Base-by-base conservation (phyloP, 768 basidiomycete genomes). In the Pisolithus albus region DNA sequence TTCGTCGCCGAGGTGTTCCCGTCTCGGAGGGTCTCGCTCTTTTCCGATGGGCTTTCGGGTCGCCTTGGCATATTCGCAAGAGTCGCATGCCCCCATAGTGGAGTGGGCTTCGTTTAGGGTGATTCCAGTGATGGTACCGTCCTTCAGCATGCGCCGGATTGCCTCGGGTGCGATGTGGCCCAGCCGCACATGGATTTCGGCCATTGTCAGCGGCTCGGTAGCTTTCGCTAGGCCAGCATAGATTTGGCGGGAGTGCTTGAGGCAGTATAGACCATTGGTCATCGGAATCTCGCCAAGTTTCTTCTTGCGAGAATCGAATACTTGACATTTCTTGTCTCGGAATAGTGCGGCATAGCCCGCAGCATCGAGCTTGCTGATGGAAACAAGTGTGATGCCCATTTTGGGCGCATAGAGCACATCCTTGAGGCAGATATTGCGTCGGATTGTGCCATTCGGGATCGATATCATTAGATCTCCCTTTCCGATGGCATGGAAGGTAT, bases 381-480 rank as follows among this genome's bases (percentile, higher is more conserved):
- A 65, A 13, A 65, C 32, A 0, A 66, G 54, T 3, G 52, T 62
- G 44, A 56, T 51, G 8, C 50, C 61, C 36, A 60, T 55, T 4
- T 51, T 45, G 2, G 58, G 59, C 5, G 56, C 53, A 18, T 67
- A 56, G 13, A 65, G 48, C 1, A 46, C 11, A 16, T 46, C 32
- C 7, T 23, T 10, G 18, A 46, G 46, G 6, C 8, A 30, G 4
- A 64, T 54, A 3, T 9, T 16, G 1, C 49, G 47, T 3, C 15
- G 37, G 2, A 8, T 32, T 3, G 41, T 55, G 9, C 45, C 60
- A 41, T 68, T 61, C 11, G 64, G 65, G 32, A 44, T 11, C 26
- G 7, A 26, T 26, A 68, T 48, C 1, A 58, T 8, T n/a, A 64
- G 54, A 19, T 61, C 52, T 26, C 66, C 63, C 10, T 50, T 47